phyloP scores from a whole-genome alignment of 2,329 filamentous ascomycete species.

The Tolypocladium album region DNA sequence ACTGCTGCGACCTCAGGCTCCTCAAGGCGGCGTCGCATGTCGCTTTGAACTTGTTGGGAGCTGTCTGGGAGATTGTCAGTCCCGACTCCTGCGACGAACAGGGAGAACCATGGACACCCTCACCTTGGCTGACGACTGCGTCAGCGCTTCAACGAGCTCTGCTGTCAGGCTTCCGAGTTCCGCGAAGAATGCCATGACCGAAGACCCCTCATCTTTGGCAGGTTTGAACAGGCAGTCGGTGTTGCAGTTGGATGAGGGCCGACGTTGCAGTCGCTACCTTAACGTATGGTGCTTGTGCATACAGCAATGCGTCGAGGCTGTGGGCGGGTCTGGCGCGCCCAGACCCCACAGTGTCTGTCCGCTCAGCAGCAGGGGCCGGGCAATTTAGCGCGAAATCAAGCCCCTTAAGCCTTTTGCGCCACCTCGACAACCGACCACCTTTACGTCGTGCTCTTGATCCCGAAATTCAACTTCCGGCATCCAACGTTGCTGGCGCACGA shows the following conservation, averaged over 20 bases:
- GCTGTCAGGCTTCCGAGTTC: slow-evolving; percentile 54
- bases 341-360: background rate
- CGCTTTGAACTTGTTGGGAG: slow-evolving; percentile 26
- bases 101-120: slow-evolving; percentile 5
- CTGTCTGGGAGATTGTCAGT: slow-evolving; percentile 10
- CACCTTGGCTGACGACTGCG: slow-evolving; percentile 44
- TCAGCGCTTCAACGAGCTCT: slow-evolving; percentile 57
- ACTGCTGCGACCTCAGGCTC: slow-evolving; percentile 42
- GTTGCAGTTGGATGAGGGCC: background rate
- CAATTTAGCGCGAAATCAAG: background rate
- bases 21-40: slow-evolving; percentile 39
- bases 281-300: too few relatives aligned
- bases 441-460: background rate
- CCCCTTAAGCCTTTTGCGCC: background rate
- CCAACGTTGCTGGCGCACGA: background rate
- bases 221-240: background rate
- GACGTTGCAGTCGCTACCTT: too few relatives aligned
- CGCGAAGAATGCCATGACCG: slow-evolving; percentile 59
- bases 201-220: background rate
- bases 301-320: background rate
- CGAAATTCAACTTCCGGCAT: background rate
- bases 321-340: background rate
- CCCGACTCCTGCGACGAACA: background rate
- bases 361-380: background rate
- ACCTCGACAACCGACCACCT: background rate